Base-by-base conservation (phyloP, 2,329 filamentous ascomycete species). In the Colletotrichum sp. region DNA sequence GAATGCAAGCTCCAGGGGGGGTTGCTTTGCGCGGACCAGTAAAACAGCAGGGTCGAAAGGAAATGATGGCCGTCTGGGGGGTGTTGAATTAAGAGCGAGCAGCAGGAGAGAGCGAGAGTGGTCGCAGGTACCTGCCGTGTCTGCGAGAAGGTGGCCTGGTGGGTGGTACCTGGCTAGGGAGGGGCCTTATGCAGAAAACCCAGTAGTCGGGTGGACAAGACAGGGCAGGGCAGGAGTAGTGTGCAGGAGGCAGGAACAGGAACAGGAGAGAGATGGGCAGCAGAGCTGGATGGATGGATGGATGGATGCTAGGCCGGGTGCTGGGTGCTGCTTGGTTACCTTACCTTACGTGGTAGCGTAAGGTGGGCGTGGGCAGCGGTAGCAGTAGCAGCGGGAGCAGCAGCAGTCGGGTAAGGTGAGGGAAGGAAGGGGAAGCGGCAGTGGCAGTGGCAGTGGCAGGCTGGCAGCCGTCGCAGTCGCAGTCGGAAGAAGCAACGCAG, bases 1-100 rank as follows among this genome's bases (percentile, higher is more conserved):
- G 74, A 78, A 78, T 78, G 77, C 77, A 77, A 78, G 77, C 77
- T 78, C 77, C 72, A 77, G 75, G 77, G 76, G 62, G 76, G 76
- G 77, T 71, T 71, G 67, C 61, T 66, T 68, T 75, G 75, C 56
- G 71, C 66, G 66, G 75, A 68, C 77, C 77, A 78, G 77, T 78
- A 73, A 77, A 72, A 78, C 70, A 77, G 66, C 75, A 67, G 52
- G 65, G 75, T 73, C 32, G 62, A 75, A 72, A 68, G 75, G 75
- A 78, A 78, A 78, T 78, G 77, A 78, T 78, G 68, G 76, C 71
- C 60, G 73, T 55, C 73, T 52, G 56, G 73, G 68, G 72, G 73
- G 69, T 56, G 70, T 75, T 62, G 73, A 73, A 75, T 64, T 73
- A 75, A 36, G 58, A 64, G 70, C 65, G 55, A 60, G 55, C n/a